phyloP scores from a whole-genome alignment of 177 flowering plant species.

The Vitis hybrid region DNA sequence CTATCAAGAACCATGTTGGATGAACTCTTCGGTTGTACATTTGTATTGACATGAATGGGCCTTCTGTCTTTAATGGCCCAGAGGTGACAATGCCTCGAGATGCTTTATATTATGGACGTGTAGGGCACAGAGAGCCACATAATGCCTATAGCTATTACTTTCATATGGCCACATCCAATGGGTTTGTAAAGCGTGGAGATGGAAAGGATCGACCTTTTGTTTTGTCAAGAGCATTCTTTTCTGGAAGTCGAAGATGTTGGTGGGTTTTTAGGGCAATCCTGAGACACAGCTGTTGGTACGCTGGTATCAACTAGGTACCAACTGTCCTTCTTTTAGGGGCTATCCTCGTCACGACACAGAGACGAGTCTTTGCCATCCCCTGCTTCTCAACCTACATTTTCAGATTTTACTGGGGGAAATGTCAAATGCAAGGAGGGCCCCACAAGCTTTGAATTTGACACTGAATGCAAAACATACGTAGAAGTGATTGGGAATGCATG shows the following conservation, averaged over 20 bases:
- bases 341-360: conserved; percentile 98
- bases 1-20: conserved; percentile 68
- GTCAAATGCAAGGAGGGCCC: too few species aligned
- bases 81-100: conserved; percentile 99
- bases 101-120: conserved; percentile 82
- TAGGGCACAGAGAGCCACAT: conserved; percentile 91
- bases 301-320: conserved; percentile 97
- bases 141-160: conserved; percentile 95
- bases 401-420: too few species aligned
- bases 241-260: conserved; percentile 99
- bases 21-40: conserved; percentile 91
- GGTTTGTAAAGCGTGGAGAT: conserved; percentile 79
- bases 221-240: conserved; percentile 87
- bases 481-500: too few species aligned
- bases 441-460: too few species aligned
- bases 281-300: conserved; percentile 90
- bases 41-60: conserved; percentile 99
- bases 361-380: conserved; percentile 40
- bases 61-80: conserved; percentile 96
- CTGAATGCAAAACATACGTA: too few species aligned
- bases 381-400: too few species aligned
- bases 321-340: conserved; percentile 92
- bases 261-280: conserved; percentile 97
- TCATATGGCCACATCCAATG: conserved; percentile 91
- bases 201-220: conserved; percentile 98